Base-by-base conservation (phyloP, 1,139 yeast species). In the Scheffersomyces stambukii region DNA sequence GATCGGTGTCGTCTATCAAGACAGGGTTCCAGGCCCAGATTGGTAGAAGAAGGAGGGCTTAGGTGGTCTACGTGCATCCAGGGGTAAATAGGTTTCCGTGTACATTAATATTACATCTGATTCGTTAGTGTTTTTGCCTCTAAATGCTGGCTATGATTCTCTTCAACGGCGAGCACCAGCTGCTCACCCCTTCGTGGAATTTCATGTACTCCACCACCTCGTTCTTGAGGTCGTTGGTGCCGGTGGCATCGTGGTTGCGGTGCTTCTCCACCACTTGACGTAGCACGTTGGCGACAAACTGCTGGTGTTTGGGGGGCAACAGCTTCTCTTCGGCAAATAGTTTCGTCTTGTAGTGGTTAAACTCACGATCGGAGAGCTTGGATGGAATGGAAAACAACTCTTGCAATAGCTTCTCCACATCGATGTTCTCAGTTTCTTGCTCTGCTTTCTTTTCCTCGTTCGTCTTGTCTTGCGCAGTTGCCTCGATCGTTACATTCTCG, bases 21-120 rank as follows among this genome's bases (percentile, higher is more conserved):
- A 85, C 96, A 32, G 99, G 99, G 80, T 91, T 86, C 95, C 96
- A 89, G 70, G 99, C 98, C 45, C 82, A 86, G 61, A 78, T 82
- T 57, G 83, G 86, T 45, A 77, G 79, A 62, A 78, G 83, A 73
- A 78, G 73, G 78, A 79, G 66, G 54, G 52, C 50, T 43, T 60
- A 48, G 20, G 18, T 6, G n/a, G n/a, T n/a, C n/a, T n/a, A n/a
- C n/a, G 36, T 18, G 23, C 16, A 13, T 13, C 13, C 24, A 23
- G 16, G 16, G 11, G 20, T 12, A 6, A 7, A 15, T 7, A 8
- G n/a, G n/a, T 8, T 13, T 15, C 28, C 11, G 15, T 19, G 10
- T 11, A 10, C n/a, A n/a, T n/a, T n/a, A n/a, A n/a, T n/a, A n/a
- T n/a, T n/a, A n/a, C n/a, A n/a, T n/a, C 26, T 24, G 16, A 16